Evolutionary conservation across 805 yeast genomes (phyloP).

Genomic region (Metahyphopichia silvanorum): DNA sequence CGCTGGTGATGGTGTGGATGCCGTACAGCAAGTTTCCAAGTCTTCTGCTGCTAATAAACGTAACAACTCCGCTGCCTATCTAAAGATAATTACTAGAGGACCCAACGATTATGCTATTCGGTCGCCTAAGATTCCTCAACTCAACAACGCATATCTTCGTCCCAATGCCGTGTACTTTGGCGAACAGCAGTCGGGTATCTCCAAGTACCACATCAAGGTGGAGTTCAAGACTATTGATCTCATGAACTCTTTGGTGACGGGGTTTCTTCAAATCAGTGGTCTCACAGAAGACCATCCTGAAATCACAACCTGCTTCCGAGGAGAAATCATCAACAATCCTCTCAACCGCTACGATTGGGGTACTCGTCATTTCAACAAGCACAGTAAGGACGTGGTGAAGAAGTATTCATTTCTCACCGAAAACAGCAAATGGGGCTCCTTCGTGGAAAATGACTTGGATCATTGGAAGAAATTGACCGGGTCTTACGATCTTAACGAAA

Average conservation of each 20-base stretch:
- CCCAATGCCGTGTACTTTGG: conserved; percentile 66
- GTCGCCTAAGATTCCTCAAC: conserved; percentile 12
- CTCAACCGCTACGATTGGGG: conserved; percentile 22
- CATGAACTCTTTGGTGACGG: conserved; percentile 46
- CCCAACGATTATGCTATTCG: too few relatives aligned
- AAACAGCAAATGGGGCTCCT: conserved; percentile 55
- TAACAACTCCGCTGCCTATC: too few relatives aligned
- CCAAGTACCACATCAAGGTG: conserved; percentile 64
- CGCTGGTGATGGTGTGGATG: too few relatives aligned
- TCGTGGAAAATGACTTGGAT: conserved; percentile 40
- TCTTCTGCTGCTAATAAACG: too few relatives aligned
- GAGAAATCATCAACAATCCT: conserved; percentile 62
- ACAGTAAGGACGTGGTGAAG: conserved; percentile 10
- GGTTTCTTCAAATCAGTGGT: conserved; percentile 64
- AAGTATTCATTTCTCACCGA: conserved; percentile 55
- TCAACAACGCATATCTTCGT: conserved; percentile 46
- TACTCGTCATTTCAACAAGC: conserved; percentile 2
- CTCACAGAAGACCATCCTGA: conserved; percentile 60
- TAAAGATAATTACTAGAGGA: too few relatives aligned
- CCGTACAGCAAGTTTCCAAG: too few relatives aligned
- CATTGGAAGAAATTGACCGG: conserved; percentile 49
- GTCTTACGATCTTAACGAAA: conserved; percentile 48
- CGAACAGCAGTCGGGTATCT: conserved; percentile 65
- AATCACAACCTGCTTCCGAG: conserved; percentile 69
- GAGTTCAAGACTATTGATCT: conserved; percentile 70